Percentiles rank a stretch among this genome's conserved stretches.
Evolutionary conservation across 495 filamentous ascomycete species (phyloP).

Genomic region (Penicillium alfredii): DNA sequence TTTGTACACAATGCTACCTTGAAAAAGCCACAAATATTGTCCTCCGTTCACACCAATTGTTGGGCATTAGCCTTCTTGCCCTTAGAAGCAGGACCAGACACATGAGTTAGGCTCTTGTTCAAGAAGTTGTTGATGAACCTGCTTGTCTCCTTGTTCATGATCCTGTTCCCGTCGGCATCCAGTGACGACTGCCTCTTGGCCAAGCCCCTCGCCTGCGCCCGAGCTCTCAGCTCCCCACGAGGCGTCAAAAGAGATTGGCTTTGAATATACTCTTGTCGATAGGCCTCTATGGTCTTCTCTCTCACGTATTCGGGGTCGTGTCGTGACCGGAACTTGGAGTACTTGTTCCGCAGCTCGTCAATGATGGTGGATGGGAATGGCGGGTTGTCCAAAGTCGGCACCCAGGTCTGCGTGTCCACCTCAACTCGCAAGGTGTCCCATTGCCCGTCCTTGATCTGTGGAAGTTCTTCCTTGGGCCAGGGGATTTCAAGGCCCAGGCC

Average conservation of each 20-base stretch:
- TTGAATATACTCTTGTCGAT: slow-evolving; percentile 51
- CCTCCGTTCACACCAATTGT: slow-evolving; percentile 5
- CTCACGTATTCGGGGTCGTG: slow-evolving; percentile 59
- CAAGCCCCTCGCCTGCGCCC: slow-evolving; percentile 18
- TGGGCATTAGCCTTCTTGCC: slow-evolving; percentile 5
- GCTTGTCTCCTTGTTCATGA: slow-evolving; percentile 27
- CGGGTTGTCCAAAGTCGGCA: slow-evolving; percentile 62
- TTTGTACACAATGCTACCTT: slow-evolving; percentile 35
- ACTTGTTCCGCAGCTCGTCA: slow-evolving; percentile 84
- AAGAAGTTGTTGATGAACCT: slow-evolving; percentile 36
- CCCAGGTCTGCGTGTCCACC: slow-evolving; percentile 68
- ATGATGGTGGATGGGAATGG: slow-evolving; percentile 78
- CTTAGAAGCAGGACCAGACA: no score
- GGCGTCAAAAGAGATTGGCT: slow-evolving; percentile 45
- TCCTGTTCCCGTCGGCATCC: slow-evolving; percentile 34
- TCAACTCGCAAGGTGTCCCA: slow-evolving; percentile 69
- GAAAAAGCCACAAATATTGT: slow-evolving; percentile 4
- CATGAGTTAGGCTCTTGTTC: no score
- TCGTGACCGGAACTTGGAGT: slow-evolving; percentile 72
- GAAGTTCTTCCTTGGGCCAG: slow-evolving; percentile 54
- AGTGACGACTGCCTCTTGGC: slow-evolving; percentile 19
- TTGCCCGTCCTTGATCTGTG: slow-evolving; percentile 42
- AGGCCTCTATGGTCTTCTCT: slow-evolving; percentile 52
- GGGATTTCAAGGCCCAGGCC: slow-evolving; percentile 57
- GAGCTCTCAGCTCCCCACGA: slow-evolving; percentile 27